Evolutionary conservation across 352 stramenopile genomes (phyloP).

Genomic region (Blastocystis sp.): DNA sequence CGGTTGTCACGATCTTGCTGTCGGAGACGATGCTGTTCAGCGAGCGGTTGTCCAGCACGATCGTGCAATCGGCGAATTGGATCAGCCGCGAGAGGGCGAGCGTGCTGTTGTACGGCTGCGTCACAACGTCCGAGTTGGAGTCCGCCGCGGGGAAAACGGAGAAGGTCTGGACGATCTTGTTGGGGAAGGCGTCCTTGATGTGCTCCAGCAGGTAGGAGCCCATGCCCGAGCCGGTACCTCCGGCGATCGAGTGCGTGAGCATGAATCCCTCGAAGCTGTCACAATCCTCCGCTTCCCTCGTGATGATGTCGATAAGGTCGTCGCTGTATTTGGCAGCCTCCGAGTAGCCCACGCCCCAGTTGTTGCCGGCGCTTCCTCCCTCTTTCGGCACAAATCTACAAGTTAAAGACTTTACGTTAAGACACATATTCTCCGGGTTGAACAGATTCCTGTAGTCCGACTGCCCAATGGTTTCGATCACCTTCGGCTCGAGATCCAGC

Average conservation of each 20-base stretch:
- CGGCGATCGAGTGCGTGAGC: slow-evolving; percentile 95
- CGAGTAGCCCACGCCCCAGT: slow-evolving; percentile 85
- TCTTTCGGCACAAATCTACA: slow-evolving; percentile 78
- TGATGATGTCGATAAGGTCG: slow-evolving; percentile 98
- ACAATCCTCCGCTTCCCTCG: slow-evolving; percentile 89
- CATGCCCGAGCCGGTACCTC: slow-evolving; percentile 96
- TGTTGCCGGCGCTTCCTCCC: slow-evolving; percentile 85
- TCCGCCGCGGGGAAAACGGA: slow-evolving; percentile 74
- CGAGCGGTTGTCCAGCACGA: slow-evolving; percentile 98
- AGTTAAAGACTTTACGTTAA: neutral
- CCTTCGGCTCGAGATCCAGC: slow-evolving; percentile 92
- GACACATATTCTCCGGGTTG: slow-evolving; percentile 97
- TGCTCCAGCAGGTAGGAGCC: slow-evolving; percentile 96
- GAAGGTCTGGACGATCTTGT: slow-evolving; percentile 99
- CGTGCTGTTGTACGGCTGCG: slow-evolving; percentile 99
- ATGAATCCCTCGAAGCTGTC: slow-evolving; percentile 95
- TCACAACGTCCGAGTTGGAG: slow-evolving; percentile 86
- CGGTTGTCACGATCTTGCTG: slow-evolving; percentile 88
- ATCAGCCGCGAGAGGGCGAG: slow-evolving; percentile 94
- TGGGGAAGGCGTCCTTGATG: slow-evolving; percentile 98
- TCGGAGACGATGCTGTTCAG: slow-evolving; percentile 86
- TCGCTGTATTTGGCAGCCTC: slow-evolving; percentile 90
- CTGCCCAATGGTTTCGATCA: slow-evolving; percentile 87
- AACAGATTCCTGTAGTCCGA: slow-evolving; percentile 90
- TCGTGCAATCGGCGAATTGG: slow-evolving; percentile 94